Base-by-base conservation (phyloP, 352 stramenopile species). In the Phytophthora sansomeana region DNA sequence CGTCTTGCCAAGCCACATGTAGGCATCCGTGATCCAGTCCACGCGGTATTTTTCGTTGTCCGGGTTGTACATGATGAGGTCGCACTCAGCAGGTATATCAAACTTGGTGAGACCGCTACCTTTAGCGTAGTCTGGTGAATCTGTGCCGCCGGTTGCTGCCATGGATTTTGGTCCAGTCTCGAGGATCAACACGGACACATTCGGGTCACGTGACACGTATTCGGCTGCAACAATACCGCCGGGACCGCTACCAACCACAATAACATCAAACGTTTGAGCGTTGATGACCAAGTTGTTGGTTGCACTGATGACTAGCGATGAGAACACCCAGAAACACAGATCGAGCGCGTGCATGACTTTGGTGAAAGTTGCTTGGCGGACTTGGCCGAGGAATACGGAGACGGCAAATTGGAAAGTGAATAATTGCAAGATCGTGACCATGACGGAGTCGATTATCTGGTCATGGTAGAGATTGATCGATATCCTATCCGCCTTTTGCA, bases 1-100 rank as follows among this genome's bases (percentile, higher is more conserved):
- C 29, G 83, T 78, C 61, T 95, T 93, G 58, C 87, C 85, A 6
- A 90, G 75, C 61, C 70, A 90, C 69, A 83, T 77, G 63, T 81
- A 74, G 11, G 62, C 63, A 24, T 71, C 78, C 8, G 55, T 59
- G 58, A 88, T 62, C 66, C 62, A 88, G 65, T 90, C 75, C 4
- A 82, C 63, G 5, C 72, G 68, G 51, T 85, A 85, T 39, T 83
- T 62, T 6, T 79, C 72, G 42, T 83, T 78, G 1, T 48, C 61
- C 10, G 73, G 41, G 38, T 78, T 77, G 65, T 78, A 83, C 58
- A 87, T 87, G 63, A 77, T 74, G 57, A 58, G 58, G 61, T 83
- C 67, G 60, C 80, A 90, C 58, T 90, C 80, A 7, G 69, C 82
- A 0, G 84, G 84, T 16, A 91, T 81, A 58, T 91, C 84, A 51